A percentile compares a stretch with the other conserved stretches of the same genome.
Conservation (phyloP, 345 rosid genomes). For the Pistacia vera region DNA sequence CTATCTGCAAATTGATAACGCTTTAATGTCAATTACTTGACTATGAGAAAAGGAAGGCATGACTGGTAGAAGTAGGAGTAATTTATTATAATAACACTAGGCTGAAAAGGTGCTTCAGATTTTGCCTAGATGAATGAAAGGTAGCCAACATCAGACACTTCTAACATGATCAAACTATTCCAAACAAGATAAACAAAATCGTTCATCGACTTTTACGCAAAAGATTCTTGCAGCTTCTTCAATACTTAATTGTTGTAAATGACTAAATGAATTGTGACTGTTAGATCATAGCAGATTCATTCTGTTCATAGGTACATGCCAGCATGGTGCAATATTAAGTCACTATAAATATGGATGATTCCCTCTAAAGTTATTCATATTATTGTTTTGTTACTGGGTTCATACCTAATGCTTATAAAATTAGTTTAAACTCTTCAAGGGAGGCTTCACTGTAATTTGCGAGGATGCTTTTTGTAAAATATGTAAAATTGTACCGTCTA, state of each 20-base stretch:
- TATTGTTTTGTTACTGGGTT: no score
- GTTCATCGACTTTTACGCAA: background rate
- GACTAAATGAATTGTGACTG: conserved; percentile 1
- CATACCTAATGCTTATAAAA: no score
- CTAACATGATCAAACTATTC: background rate
- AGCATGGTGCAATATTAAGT: conserved; percentile 8
- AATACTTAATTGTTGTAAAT: background rate
- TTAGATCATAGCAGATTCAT: background rate
- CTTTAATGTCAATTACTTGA: conserved; percentile 4
- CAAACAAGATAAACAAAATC: background rate
- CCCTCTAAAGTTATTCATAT: background rate
- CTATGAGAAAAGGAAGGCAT: background rate
- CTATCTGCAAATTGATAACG: conserved; percentile 51
- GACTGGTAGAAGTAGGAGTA: background rate
- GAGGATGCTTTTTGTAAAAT: no score
- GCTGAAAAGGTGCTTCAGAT: background rate
- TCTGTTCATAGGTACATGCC: background rate
- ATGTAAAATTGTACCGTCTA: no score
- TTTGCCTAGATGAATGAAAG: background rate
- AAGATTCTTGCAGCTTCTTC: background rate
- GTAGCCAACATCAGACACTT: background rate
- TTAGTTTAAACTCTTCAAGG: no score
- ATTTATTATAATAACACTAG: background rate
- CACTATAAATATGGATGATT: conserved; percentile 3
- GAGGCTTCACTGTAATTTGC: no score